phyloP scores from a whole-genome alignment of 1,139 yeast genomes.

The Tardiomyces blankii region DNA sequence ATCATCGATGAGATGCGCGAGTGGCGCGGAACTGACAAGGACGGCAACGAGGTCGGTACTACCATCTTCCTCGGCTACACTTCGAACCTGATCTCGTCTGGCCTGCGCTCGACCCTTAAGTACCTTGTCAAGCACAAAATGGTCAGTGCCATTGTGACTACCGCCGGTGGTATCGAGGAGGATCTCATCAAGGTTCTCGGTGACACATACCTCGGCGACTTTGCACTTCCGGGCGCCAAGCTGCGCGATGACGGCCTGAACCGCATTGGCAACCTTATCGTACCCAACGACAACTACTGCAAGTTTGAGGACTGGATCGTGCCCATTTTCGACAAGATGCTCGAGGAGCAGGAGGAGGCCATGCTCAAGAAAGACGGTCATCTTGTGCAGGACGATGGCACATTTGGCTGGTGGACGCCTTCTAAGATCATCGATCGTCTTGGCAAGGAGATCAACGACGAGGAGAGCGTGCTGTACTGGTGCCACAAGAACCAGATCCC shows the following conservation, averaged over 20 bases:
- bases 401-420: constrained; percentile 73
- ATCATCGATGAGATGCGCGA: constrained; percentile 82
- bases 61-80: constrained; percentile 95
- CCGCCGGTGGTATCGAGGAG: constrained; percentile 98
- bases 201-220: constrained; percentile 91
- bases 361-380: constrained; percentile 27
- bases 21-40: constrained; percentile 86
- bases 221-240: constrained; percentile 63
- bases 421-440: constrained; percentile 82
- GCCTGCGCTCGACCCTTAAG: constrained; percentile 81
- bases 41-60: constrained; percentile 53
- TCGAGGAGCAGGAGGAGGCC: constrained; percentile 77
- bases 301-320: constrained; percentile 97
- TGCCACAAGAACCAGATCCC: constrained; percentile 95
- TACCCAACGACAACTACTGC: constrained; percentile 96
- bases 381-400: constrained; percentile 29
- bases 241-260: constrained; percentile 93
- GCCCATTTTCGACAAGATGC: constrained; percentile 76
- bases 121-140: constrained; percentile 85
- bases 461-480: constrained; percentile 92
- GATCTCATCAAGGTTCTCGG: constrained; percentile 93
- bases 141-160: constrained; percentile 89
- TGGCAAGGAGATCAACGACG: constrained; percentile 92
- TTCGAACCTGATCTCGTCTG: constrained; percentile 91
- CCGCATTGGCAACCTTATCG: constrained; percentile 91